These are phyloP conservation scores for Carex parvula DNA, from an alignment of 176 grass and related monocot species.

Conservation along the genomic window DNA sequence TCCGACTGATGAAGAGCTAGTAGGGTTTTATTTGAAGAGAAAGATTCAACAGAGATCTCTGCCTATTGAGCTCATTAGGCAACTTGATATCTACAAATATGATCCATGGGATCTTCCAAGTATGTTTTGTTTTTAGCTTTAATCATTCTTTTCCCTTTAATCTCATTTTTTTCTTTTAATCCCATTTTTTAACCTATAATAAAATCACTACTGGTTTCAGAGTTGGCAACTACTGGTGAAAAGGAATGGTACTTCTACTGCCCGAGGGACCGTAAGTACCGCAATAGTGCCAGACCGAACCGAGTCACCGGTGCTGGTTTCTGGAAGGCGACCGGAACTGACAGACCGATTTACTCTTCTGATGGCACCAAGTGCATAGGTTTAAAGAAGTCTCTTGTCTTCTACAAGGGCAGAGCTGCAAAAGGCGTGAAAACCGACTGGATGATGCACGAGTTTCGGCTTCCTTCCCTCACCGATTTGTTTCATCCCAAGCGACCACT, in stretches of 20 bases:
- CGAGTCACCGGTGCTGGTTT: conserved; percentile 89
- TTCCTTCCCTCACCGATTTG: conserved; percentile 61
- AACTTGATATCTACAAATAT: conserved; percentile 98
- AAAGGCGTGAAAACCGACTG: conserved; percentile 94
- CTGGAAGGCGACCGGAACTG: conserved; percentile 98
- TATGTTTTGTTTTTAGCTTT: conserved; percentile 33
- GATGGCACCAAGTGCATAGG: conserved; percentile 92
- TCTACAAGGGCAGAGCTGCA: conserved; percentile 95
- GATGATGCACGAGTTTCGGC: conserved; percentile 99
- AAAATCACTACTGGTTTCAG: conserved; percentile 28
- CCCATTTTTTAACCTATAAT: conserved; percentile 5
- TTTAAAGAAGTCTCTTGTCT: conserved; percentile 96
- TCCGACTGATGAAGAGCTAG: conserved; percentile 96
- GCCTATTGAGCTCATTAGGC: conserved; percentile 92
- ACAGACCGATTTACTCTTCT: conserved; percentile 89
- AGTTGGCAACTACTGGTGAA: conserved; percentile 85
- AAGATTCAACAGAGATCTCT: conserved; percentile 92
- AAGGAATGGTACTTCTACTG: conserved; percentile 99
- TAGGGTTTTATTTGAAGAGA: conserved; percentile 91
- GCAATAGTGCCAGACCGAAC: conserved; percentile 91
- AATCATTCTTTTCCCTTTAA: not conserved
- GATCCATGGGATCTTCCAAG: conserved; percentile 99
- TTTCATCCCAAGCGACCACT: conserved; percentile 62
- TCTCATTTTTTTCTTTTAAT: not conserved
- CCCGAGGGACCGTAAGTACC: conserved; percentile 92